Base-by-base conservation (phyloP, 1,284 basidiomycete species). In the Cryptococcus sp. region DNA sequence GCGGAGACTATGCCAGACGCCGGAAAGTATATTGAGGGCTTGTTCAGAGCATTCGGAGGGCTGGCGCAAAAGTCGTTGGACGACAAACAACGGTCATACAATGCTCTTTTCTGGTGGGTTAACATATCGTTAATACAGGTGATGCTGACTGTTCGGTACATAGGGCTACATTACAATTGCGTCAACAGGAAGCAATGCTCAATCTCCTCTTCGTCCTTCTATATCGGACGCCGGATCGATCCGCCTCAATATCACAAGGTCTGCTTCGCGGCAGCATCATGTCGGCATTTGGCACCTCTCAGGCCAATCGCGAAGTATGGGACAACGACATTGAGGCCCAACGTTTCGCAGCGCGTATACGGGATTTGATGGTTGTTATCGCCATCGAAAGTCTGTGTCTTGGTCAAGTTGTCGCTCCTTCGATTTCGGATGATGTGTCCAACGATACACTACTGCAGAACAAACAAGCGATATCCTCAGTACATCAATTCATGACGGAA, bases 241-340 rank as follows among this genome's bases (percentile, higher is more conserved):
- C 69, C 5, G 69, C 72, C 3, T 52, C 60, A 17, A 70, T 73
- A 7, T 72, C 74, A 23, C 68, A 75, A 54, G 74, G 68, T 10
- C 66, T 77, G 1, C 51, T 76, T 53, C 61, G 64, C 17, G 74
- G 73, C 19, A 56, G 65, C 7, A 57, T 75, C 22, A 62, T 70
- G 64, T 75, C 73, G 1, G n/a, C 46, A 1, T 76, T 76, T 41
- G 76, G 73, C 27, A 73, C 69, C 1, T 57, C 49, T 3, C 76
- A 78, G 57, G 69, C 72, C 1, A 72, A 72, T 49, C 59, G 66
- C 22, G 72, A 76, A 25, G 56, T 73, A 20, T 76, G 75, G 73
- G 69, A 71, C 40, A 44, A 50, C n/a, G 68, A 73, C 54, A 10
- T 49, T 6, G 69, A 71, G 50, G 65, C 65, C 38, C 61, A 68